phyloP scores from a whole-genome alignment of 2,329 filamentous ascomycete genomes.

The Sarocladiaceae sp. region DNA sequence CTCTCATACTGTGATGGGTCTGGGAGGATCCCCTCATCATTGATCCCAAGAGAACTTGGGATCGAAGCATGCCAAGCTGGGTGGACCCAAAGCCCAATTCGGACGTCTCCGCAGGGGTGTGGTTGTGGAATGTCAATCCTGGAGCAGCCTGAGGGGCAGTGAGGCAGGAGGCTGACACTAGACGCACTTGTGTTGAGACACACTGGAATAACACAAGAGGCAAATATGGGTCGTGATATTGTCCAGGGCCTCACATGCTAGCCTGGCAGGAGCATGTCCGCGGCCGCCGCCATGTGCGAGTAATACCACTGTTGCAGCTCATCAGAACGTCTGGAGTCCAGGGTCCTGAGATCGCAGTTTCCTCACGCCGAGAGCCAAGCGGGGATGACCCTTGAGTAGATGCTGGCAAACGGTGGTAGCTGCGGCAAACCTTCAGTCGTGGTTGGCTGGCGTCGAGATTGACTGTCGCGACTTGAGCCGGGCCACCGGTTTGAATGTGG shows the following conservation, averaged over 20 bases:
- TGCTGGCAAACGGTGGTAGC: slow-evolving; percentile 88
- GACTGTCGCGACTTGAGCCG: neutral
- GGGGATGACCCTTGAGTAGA: slow-evolving; percentile 86
- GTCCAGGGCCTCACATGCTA: too few species aligned
- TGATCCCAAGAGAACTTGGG: neutral
- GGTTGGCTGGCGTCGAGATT: neutral
- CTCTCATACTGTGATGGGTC: neutral
- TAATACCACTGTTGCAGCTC: too few species aligned
- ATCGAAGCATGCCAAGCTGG: neutral
- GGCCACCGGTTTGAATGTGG: neutral
- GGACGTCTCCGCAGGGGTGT: neutral
- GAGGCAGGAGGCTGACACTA: too few species aligned
- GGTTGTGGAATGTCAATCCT: neutral
- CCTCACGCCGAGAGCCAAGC: neutral
- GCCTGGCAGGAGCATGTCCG: neutral
- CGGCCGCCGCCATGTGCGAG: too few species aligned
- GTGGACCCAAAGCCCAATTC: neutral
- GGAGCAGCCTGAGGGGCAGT: too few species aligned
- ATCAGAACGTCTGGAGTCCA: neutral
- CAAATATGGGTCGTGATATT: too few species aligned
- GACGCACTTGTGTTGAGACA: too few species aligned
- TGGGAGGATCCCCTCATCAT: slow-evolving; percentile 1
- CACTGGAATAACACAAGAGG: too few species aligned
- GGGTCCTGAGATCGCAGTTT: neutral
- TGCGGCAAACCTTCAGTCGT: neutral